Conservation (phyloP, 306 rosid genomes). For the Castanea mollissima region DNA sequence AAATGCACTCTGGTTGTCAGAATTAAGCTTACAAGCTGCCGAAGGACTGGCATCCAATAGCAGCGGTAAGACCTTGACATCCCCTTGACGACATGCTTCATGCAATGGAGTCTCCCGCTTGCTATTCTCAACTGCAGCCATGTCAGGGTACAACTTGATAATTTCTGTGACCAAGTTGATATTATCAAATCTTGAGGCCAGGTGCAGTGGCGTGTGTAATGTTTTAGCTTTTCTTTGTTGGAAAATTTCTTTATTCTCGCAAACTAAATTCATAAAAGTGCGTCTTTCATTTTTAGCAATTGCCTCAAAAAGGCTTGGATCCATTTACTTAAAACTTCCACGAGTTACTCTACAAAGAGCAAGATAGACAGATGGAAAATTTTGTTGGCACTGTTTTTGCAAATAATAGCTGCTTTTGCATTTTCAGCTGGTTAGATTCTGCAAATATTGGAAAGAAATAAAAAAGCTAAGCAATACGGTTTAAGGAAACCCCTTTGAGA, state of each 20-base stretch:
- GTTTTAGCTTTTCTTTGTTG: constrained; percentile 43
- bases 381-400: too few species aligned
- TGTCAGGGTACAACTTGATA: constrained; percentile 43
- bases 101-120: too few species aligned
- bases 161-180: constrained; percentile 44
- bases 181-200: constrained; percentile 55
- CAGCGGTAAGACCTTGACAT: too few species aligned
- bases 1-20: too few species aligned
- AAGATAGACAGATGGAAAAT: too few species aligned
- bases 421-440: not conserved
- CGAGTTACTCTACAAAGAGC: too few species aligned
- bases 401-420: too few species aligned
- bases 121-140: constrained; percentile 24
- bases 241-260: constrained; percentile 12
- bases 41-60: too few species aligned
- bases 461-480: not conserved
- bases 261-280: constrained; percentile 26
- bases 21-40: too few species aligned
- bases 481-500: not conserved
- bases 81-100: too few species aligned
- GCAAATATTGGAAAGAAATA: too few species aligned
- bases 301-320: constrained; percentile 38
- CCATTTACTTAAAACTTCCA: constrained; percentile 28
- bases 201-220: constrained; percentile 53
- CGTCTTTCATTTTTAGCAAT: constrained; percentile 29